Evolutionary conservation across 2,329 filamentous ascomycete species (phyloP), one percentile per base, ranked within the genome.

Genomic region (Fusarium buharicum): DNA sequence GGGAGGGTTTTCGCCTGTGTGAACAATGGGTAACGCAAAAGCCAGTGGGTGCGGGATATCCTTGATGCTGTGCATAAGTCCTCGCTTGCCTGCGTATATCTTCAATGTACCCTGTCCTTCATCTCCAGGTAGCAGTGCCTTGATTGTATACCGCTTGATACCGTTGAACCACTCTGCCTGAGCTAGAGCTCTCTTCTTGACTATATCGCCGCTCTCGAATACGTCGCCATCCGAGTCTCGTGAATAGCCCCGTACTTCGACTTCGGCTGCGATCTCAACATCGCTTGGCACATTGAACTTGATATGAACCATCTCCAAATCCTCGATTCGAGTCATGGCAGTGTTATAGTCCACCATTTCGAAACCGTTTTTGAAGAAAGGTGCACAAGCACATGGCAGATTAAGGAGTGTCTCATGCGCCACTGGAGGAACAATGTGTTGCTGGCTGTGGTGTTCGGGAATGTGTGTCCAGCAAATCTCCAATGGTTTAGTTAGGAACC

Each of bases 381-480:
- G 85, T 4, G 95, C 92, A 61, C 91, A 94, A 11, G 91, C 90
- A 66, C 91, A 91, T 0, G 95, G 95, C 7, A 99, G 82, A 46
- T 93, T 91, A 57, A 97, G 84, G 7, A 99, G 81, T 8, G 96
- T 86, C 68, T 97, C 93, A 55, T 93, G 90, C 4, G 92, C 88
- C 20, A 97, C 87, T 0, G 93, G 88, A 14, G 95, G 95, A 57
- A 93, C 93, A 52, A 99, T 89, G 72, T 98, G 95, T 74, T 99
- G 95, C 71, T 98, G 93, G 56, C 89, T 84, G 48, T 93, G 90
- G 53, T 92, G 86, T 51, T 97, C 86, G 6, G 95, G 93, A 18
- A 99, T 89, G 75, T 99, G 95, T 2, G 95, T 97, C 83, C 94
- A 99, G 81, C 94, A 98, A 9, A 94, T 86, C 75, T 99, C 92